Conservation (phyloP, 2,329 filamentous ascomycete species). For the Aspergillus fructus region DNA sequence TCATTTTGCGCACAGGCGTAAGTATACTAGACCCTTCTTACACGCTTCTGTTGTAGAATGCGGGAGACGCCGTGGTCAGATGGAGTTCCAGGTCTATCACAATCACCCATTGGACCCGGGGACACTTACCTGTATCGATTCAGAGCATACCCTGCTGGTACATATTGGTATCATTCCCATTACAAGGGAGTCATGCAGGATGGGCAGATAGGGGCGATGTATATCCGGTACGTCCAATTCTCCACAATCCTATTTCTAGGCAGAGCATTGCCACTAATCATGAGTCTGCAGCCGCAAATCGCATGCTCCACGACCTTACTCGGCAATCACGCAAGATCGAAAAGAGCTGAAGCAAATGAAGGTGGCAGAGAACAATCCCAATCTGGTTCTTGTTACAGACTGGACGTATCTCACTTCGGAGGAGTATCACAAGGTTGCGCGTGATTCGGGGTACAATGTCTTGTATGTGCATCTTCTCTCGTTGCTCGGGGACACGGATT, state of each 20-base stretch:
- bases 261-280: neutral
- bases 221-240: slow-evolving; percentile 22
- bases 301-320: slow-evolving; percentile 49
- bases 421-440: slow-evolving; percentile 38
- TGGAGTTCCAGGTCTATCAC: slow-evolving; percentile 57
- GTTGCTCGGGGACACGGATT: neutral
- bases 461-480: slow-evolving; percentile 14
- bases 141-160: slow-evolving; percentile 55
- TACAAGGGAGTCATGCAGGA: slow-evolving; percentile 57
- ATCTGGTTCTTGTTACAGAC: slow-evolving; percentile 56
- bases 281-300: slow-evolving; percentile 28
- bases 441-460: slow-evolving; percentile 23
- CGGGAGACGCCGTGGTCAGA: slow-evolving; percentile 57
- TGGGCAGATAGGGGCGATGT: slow-evolving; percentile 55
- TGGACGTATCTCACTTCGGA: slow-evolving; percentile 56
- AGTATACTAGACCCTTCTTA: neutral
- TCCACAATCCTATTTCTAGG: neutral
- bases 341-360: slow-evolving; percentile 46
- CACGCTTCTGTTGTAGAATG: slow-evolving; percentile 34
- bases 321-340: slow-evolving; percentile 46
- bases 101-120: slow-evolving; percentile 53
- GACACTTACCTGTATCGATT: slow-evolving; percentile 53
- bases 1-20: no score
- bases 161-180: slow-evolving; percentile 59
- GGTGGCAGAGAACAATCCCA: slow-evolving; percentile 48